Evolutionary conservation across 108 stramenopile species (phyloP).

Genomic region (Nannochloropsis salina): DNA sequence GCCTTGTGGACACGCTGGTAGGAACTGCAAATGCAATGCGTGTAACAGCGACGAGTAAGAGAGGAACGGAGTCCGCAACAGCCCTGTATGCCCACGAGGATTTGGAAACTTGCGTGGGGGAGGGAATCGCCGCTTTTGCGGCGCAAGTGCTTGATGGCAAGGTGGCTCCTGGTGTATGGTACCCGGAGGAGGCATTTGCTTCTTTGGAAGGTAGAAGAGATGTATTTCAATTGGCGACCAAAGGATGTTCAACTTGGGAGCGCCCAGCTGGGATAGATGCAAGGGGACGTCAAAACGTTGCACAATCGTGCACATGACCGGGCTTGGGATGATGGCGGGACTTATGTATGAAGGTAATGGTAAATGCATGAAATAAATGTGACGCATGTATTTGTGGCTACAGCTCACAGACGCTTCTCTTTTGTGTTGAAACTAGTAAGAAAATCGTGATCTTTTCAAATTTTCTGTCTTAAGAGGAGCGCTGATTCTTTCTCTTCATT

Average conservation of each 20-base stretch:
- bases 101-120: constrained; percentile 44
- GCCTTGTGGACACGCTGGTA: constrained; percentile 42
- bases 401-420: too few species aligned
- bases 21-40: constrained; percentile 45
- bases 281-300: too few species aligned
- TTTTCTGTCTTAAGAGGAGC: too few species aligned
- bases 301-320: too few species aligned
- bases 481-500: too few species aligned
- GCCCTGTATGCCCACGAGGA: constrained; percentile 42
- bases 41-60: constrained; percentile 31
- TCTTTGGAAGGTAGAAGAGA: not conserved
- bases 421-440: too few species aligned
- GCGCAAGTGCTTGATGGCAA: constrained; percentile 24
- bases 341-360: too few species aligned
- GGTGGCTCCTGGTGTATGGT: constrained; percentile 37
- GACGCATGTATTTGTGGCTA: too few species aligned
- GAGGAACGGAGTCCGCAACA: constrained; percentile 28
- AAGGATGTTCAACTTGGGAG: not conserved
- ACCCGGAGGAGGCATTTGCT: constrained; percentile 41
- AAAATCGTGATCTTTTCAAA: too few species aligned
- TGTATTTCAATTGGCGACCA: not conserved
- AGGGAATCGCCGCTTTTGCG: constrained; percentile 43
- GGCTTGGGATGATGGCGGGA: too few species aligned
- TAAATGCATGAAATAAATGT: too few species aligned
- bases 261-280: not conserved